phyloP scores from a whole-genome alignment of 1,284 basidiomycete genomes.

The Bjerkandera adusta region DNA sequence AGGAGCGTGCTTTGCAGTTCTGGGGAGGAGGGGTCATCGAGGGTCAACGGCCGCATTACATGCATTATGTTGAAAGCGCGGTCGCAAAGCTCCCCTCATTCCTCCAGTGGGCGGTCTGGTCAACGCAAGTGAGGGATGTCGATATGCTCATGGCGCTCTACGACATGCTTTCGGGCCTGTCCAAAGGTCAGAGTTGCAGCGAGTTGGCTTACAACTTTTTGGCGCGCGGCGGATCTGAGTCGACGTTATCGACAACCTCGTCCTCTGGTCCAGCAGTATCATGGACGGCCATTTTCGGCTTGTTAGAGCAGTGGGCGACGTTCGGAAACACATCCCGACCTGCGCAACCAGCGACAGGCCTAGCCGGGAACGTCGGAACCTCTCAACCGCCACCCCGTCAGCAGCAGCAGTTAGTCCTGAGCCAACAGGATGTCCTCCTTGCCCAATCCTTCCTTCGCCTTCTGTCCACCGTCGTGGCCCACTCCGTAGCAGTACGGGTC shows the following conservation, averaged over 20 bases:
- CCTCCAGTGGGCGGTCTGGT: constrained; percentile 86
- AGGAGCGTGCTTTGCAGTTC: constrained; percentile 78
- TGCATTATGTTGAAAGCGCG: constrained; percentile 55
- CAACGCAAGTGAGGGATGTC: constrained; percentile 70
- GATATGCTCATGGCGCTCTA: constrained; percentile 80
- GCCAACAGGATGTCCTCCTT: constrained; percentile 76
- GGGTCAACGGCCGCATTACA: constrained; percentile 41
- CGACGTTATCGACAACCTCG: constrained; percentile 24
- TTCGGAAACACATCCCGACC: constrained; percentile 27
- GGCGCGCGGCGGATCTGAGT: constrained; percentile 61
- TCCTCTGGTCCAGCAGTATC: constrained; percentile 37
- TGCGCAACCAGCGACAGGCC: constrained; percentile 21
- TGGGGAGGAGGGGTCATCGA: constrained; percentile 69
- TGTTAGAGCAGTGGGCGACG: constrained; percentile 52
- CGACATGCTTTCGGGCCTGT: constrained; percentile 86
- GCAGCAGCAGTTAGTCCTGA: constrained; percentile 39
- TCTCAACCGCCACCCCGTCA: constrained; percentile 34
- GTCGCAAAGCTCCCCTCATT: constrained; percentile 75
- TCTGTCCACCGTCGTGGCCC: constrained; percentile 74
- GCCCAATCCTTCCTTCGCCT: constrained; percentile 83
- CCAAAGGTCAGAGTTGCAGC: constrained; percentile 82
- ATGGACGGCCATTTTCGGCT: constrained; percentile 51
- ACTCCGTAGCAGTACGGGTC: constrained; percentile 78
- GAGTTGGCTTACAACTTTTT: constrained; percentile 86
- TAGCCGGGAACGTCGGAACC: constrained; percentile 28